Evolutionary conservation across 2,329 filamentous ascomycete species (phyloP).

Genomic region (Fusarium nygamai): DNA sequence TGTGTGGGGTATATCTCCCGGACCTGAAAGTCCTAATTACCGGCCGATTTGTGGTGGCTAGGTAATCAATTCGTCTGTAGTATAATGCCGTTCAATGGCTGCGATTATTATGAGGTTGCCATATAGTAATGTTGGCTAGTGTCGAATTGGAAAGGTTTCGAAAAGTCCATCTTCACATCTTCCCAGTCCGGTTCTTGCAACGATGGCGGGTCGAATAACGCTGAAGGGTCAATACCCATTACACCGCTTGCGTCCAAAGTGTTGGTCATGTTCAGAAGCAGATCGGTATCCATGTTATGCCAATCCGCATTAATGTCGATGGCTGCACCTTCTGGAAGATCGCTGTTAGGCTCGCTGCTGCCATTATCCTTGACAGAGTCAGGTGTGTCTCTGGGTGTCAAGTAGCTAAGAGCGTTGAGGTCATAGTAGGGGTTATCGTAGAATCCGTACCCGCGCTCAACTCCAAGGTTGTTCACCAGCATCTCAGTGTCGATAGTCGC

Average conservation of each 20-base stretch:
- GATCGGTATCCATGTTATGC: conserved; percentile 57
- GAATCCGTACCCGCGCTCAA: conserved; percentile 46
- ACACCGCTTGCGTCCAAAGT: conserved; percentile 32
- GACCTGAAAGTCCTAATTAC: conserved; percentile 31
- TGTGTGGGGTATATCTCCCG: conserved; percentile 46
- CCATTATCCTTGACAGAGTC: conserved; percentile 71
- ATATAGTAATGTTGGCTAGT: conserved; percentile 50
- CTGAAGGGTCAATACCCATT: conserved; percentile 39
- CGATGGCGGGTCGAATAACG: conserved; percentile 40
- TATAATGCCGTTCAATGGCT: conserved; percentile 4
- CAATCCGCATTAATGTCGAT: conserved; percentile 65
- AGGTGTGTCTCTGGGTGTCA: conserved; percentile 71
- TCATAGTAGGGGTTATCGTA: conserved; percentile 50
- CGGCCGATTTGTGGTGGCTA: conserved; percentile 9
- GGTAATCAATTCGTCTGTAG: not conserved
- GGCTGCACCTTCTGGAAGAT: conserved; percentile 64
- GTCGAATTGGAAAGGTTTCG: conserved; percentile 64
- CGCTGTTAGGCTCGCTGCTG: conserved; percentile 69
- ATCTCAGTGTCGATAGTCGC: conserved; percentile 63
- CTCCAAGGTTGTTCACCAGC: conserved; percentile 48
- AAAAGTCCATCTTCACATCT: conserved; percentile 60
- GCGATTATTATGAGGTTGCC: conserved; percentile 37
- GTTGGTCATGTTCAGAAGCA: conserved; percentile 56
- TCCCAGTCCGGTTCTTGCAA: conserved; percentile 56
- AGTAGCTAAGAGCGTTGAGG: conserved; percentile 63